Conservation (phyloP, 495 filamentous ascomycete genomes). For the Patellaria atrata region DNA sequence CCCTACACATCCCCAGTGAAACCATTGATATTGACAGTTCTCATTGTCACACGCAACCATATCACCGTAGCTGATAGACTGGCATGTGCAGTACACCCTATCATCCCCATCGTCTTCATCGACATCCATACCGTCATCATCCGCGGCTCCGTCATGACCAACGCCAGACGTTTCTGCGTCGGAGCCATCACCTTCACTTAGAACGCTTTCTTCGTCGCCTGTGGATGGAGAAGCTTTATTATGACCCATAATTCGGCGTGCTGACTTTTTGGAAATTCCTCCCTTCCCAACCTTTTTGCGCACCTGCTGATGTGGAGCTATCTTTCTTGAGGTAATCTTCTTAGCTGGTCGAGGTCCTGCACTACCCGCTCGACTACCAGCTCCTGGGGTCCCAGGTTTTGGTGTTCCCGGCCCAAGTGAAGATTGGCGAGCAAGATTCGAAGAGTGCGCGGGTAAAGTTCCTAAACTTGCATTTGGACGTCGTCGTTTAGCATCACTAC, state of each 20-base stretch:
- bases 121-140: conserved; percentile 55
- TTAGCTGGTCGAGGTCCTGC: conserved; percentile 37
- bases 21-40: conserved; percentile 88
- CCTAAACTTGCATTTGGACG: conserved; percentile 52
- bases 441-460: conserved; percentile 51
- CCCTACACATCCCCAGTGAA: conserved; percentile 92
- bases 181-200: conserved; percentile 18
- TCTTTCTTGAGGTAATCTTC: conserved; percentile 46
- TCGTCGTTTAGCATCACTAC: conserved; percentile 57
- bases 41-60: conserved; percentile 99
- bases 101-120: conserved; percentile 82
- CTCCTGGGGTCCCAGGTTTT: conserved; percentile 57
- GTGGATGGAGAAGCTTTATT: conserved; percentile 20
- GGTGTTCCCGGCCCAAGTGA: conserved; percentile 77
- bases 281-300: conserved; percentile 33
- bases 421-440: conserved; percentile 59
- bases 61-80: conserved; percentile 84
- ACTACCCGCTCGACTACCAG: conserved; percentile 37
- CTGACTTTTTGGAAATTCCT: conserved; percentile 16
- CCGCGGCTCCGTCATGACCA: conserved; percentile 26
- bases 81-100: conserved; percentile 82
- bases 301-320: conserved; percentile 32
- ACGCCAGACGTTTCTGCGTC: conserved; percentile 18
- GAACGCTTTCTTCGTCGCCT: conserved; percentile 20
- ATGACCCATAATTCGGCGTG: conserved; percentile 10